These are phyloP conservation scores for Teunomyces barrocoloradensis DNA, from an alignment of 805 yeast species.

Conservation along the genomic window DNA sequence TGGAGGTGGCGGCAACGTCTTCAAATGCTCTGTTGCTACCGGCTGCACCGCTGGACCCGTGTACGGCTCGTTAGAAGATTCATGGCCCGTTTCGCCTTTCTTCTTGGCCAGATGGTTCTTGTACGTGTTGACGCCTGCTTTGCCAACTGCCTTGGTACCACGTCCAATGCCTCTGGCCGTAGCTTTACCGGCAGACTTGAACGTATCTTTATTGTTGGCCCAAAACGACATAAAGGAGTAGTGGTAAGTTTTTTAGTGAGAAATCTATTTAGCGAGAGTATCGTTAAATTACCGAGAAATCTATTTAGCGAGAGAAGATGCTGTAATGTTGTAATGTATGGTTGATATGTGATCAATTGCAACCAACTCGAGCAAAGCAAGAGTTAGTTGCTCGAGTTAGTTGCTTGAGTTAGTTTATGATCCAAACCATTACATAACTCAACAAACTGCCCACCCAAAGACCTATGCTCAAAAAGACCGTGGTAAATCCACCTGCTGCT, in stretches of 20 bases:
- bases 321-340: too few relatives aligned
- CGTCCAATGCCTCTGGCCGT: conserved; percentile 50
- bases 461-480: conserved; percentile 75
- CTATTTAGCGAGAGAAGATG: neutral
- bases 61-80: neutral
- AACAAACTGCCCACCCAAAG: conserved; percentile 74
- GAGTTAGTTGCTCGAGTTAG: too few relatives aligned
- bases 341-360: too few relatives aligned
- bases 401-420: neutral
- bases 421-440: conserved; percentile 62
- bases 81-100: conserved; percentile 14
- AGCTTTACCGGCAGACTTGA: conserved; percentile 49
- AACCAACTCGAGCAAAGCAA: too few relatives aligned
- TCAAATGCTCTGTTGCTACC: conserved; percentile 24
- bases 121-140: conserved; percentile 52
- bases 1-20: conserved; percentile 46
- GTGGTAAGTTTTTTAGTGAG: neutral
- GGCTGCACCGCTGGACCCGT: conserved; percentile 13
- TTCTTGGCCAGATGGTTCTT: conserved; percentile 37
- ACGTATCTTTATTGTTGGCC: conserved; percentile 51
- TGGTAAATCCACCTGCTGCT: conserved; percentile 93
- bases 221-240: conserved; percentile 34
- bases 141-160: conserved; percentile 47
- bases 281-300: neutral
- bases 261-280: neutral